Percentiles rank a stretch among this genome's conserved stretches.
Evolutionary conservation across 352 stramenopile species (phyloP).

Genomic region (Globisporangium middletonii): DNA sequence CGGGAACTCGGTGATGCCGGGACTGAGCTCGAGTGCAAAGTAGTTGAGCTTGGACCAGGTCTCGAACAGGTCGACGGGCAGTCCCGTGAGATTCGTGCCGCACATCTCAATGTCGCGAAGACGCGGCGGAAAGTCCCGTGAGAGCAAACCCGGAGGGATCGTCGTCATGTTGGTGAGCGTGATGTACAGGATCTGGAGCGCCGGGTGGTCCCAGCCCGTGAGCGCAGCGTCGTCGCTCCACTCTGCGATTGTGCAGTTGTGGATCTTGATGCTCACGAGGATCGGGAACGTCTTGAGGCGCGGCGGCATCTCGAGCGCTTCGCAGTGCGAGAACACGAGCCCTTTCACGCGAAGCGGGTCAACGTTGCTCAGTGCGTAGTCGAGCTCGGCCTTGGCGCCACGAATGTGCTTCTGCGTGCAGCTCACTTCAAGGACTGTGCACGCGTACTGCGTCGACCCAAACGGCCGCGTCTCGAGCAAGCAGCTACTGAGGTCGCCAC

Average conservation of each 20-base stretch:
- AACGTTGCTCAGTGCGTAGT: background rate
- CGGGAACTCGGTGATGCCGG: slow-evolving; percentile 8
- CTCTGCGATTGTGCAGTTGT: slow-evolving; percentile 15
- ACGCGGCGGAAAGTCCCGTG: slow-evolving; percentile 1
- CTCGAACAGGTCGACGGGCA: slow-evolving; percentile 10
- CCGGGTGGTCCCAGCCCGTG: background rate
- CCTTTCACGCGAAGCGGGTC: background rate
- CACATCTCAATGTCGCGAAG: slow-evolving; percentile 10
- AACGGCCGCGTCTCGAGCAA: slow-evolving; percentile 17
- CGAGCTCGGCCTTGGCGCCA: background rate
- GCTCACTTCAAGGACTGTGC: slow-evolving; percentile 14
- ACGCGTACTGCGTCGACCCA: slow-evolving; percentile 8
- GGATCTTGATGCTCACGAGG: slow-evolving; percentile 15
- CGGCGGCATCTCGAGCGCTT: slow-evolving; percentile 6
- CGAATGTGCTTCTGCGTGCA: slow-evolving; percentile 6
- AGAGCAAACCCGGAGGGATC: slow-evolving; percentile 6
- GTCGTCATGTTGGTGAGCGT: slow-evolving; percentile 1
- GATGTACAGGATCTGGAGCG: slow-evolving; percentile 1
- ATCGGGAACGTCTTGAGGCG: slow-evolving; percentile 7
- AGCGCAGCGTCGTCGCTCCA: slow-evolving; percentile 10
- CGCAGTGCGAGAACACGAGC: slow-evolving; percentile 14
- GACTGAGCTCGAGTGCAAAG: slow-evolving; percentile 11
- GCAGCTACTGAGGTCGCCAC: slow-evolving; percentile 4
- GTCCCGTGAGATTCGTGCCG: slow-evolving; percentile 11
- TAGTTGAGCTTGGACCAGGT: slow-evolving; percentile 1